Percentiles rank a stretch among this genome's conserved stretches.
Evolutionary conservation across 2,329 filamentous ascomycete genomes (phyloP).

Genomic region (Coniochaeta ligniaria): DNA sequence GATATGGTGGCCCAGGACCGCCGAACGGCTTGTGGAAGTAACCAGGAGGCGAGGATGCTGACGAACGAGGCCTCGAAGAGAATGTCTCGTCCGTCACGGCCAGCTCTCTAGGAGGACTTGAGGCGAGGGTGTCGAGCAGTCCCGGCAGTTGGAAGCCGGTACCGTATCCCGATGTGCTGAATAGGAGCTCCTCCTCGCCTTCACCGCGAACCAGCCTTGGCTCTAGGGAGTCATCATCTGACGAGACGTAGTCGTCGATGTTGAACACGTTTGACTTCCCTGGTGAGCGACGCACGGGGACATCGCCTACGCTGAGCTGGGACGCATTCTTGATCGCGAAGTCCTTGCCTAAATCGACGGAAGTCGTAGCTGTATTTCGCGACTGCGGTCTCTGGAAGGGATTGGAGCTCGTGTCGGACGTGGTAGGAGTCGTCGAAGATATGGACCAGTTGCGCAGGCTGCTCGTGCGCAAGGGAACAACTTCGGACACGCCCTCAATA

Average conservation of each 20-base stretch:
- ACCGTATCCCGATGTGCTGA: constrained; percentile 24
- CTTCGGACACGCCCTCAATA: constrained; percentile 26
- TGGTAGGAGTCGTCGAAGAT: constrained; percentile 31
- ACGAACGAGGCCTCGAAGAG: background rate
- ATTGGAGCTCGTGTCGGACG: constrained; percentile 32
- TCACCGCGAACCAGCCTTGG: constrained; percentile 15
- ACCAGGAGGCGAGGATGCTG: background rate
- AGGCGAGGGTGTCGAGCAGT: constrained; percentile 13
- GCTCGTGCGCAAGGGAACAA: constrained; percentile 26
- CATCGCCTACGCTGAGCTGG: background rate
- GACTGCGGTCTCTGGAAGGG: constrained; percentile 31
- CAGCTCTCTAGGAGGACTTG: background rate
- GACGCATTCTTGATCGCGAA: constrained; percentile 6
- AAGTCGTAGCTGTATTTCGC: constrained; percentile 36
- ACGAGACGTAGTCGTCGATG: constrained; percentile 30
- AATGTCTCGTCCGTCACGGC: background rate
- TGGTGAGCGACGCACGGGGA: background rate
- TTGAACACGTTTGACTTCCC: constrained; percentile 18
- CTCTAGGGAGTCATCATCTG: constrained; percentile 27
- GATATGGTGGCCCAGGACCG: background rate
- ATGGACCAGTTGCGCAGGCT: constrained; percentile 32
- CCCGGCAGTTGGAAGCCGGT: constrained; percentile 26
- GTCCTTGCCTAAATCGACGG: constrained; percentile 27
- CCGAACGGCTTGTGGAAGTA: background rate
- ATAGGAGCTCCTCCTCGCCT: constrained; percentile 29